Base-by-base conservation (phyloP, 495 filamentous ascomycete genomes). In the Lindgomyces ingoldianus region DNA sequence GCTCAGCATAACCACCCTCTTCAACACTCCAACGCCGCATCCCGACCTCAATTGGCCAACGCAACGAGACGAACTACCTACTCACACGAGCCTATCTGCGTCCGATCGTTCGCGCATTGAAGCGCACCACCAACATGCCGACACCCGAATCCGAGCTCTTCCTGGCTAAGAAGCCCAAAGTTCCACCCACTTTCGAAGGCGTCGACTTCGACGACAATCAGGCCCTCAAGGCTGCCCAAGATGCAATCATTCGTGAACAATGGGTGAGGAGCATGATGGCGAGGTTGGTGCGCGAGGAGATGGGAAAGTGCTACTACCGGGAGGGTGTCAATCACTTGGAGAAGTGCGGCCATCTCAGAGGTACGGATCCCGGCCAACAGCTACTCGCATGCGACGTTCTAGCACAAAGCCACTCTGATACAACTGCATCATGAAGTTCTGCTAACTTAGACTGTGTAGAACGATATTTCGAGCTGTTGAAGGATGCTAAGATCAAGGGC, bases 231-330 rank as follows among this genome's bases (percentile, higher is more conserved):
- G 89, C 89, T 57, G 93, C 95, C 62, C 94, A 96, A 70, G 94
- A 98, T 71, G 87, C 93, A 33, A 87, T 98, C 47, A 86, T 98
- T 70, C 86, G 91, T 42, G 94, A 98, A 78, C 94, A 98, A 79
- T 98, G 95, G 95, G 91, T 98, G 26, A 86, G 85, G 74, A 88
- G 86, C 70, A 98, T 98, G 94, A 98, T 97, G 94, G 90, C 91
- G 19, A 81, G 94, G 62, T 80, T 98, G 53, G 90, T 98, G 33
- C 83, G 92, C 41, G 91, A 98, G 78, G 95, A 98, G 80, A 76
- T 98, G 78, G 86, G 90, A 70, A 96, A 96, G 81, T 98, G 94
- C 79, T 98, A 98, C 81, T 83, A 84, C 72, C 83, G 88, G 60
- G 93, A 98, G 78, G 94, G 94, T 3, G 90, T 96, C 59, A 98